phyloP scores from a whole-genome alignment of 768 basidiomycete genomes.

The Solioccasus polychromus region DNA sequence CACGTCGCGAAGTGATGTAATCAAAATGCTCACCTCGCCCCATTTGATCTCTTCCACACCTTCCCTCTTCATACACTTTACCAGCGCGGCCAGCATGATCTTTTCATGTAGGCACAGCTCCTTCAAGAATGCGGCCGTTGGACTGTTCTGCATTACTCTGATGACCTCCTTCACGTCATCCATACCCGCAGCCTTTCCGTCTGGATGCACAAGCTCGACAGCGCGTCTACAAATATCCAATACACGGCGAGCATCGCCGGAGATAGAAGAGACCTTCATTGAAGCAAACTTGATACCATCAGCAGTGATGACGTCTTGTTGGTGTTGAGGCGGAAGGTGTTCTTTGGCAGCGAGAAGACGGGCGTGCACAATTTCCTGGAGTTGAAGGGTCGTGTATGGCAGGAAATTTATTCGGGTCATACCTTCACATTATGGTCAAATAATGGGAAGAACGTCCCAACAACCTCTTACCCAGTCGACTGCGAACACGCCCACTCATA shows the following conservation, averaged over 20 bases:
- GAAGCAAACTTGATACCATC: slow-evolving; percentile 88
- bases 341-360: slow-evolving; percentile 63
- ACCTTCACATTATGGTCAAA: slow-evolving; percentile 41
- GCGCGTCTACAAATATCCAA: slow-evolving; percentile 93
- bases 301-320: slow-evolving; percentile 50
- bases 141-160: slow-evolving; percentile 85
- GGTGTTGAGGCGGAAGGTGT: slow-evolving; percentile 42
- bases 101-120: slow-evolving; percentile 87
- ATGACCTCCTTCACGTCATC: slow-evolving; percentile 79
- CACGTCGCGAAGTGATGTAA: neutral
- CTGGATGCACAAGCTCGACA: slow-evolving; percentile 69
- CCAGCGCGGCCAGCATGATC: slow-evolving; percentile 78
- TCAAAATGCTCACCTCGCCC: slow-evolving; percentile 56
- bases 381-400: slow-evolving; percentile 76
- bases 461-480: slow-evolving; percentile 70
- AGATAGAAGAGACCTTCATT: slow-evolving; percentile 73
- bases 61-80: slow-evolving; percentile 78
- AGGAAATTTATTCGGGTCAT: slow-evolving; percentile 92
- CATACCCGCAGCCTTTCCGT: slow-evolving; percentile 52
- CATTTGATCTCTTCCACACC: slow-evolving; percentile 88
- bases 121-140: slow-evolving; percentile 77
- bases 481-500: slow-evolving; percentile 88
- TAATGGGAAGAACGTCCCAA: neutral
- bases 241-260: slow-evolving; percentile 91
- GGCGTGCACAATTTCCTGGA: slow-evolving; percentile 84